Evolutionary conservation across 108 stramenopile genomes (phyloP).

Genomic region (Phaeodactylum tricornutum): DNA sequence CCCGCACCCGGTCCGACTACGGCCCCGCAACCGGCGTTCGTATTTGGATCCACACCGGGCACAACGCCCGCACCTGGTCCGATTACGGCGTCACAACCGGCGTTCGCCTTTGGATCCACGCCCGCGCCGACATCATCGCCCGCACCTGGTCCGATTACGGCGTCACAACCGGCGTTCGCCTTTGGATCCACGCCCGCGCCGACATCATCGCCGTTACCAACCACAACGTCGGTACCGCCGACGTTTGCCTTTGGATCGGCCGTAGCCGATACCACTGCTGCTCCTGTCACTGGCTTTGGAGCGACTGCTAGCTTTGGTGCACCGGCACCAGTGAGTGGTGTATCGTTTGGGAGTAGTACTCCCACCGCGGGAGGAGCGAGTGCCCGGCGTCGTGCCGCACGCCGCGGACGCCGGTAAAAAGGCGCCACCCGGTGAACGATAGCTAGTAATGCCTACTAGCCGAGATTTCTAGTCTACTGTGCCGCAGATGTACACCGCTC

Average conservation of each 20-base stretch:
- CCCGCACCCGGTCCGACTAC: background rate
- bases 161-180: too few relatives aligned
- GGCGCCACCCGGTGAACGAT: too few relatives aligned
- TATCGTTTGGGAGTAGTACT: background rate
- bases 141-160: too few relatives aligned
- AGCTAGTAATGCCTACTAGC: too few relatives aligned
- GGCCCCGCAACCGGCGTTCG: background rate
- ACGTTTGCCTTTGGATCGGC: too few relatives aligned
- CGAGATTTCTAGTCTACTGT: too few relatives aligned
- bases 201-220: too few relatives aligned
- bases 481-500: too few relatives aligned
- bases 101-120: background rate
- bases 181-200: too few relatives aligned
- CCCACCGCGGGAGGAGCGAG: background rate
- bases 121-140: too few relatives aligned
- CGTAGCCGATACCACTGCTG: background rate
- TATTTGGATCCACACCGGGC: background rate
- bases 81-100: background rate
- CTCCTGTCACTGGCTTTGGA: slow-evolving; percentile 1
- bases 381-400: slow-evolving; percentile 1
- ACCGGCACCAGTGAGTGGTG: background rate
- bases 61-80: background rate
- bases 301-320: slow-evolving; percentile 1
- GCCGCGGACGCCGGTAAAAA: slow-evolving; percentile 1
- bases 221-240: too few relatives aligned